Base-by-base conservation (phyloP, 2,329 filamentous ascomycete species). In the Ophiostoma ulmi region DNA sequence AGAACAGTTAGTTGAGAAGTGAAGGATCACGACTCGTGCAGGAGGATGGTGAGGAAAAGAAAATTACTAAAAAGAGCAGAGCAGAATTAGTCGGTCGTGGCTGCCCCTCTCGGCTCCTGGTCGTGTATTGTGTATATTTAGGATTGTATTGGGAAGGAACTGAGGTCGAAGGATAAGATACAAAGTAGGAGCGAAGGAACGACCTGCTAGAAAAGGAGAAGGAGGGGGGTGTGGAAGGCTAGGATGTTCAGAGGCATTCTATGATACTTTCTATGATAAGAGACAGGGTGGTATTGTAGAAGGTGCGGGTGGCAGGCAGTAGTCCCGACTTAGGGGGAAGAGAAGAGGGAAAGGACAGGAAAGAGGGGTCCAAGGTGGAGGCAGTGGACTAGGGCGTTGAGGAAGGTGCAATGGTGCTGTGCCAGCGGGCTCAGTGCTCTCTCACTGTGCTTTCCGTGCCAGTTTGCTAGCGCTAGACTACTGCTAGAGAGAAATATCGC, bases 51-150 rank as follows among this genome's bases (percentile, higher is more conserved):
- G 22, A 58, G 55, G 31, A 4, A 31, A 61, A n/a, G 35, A 61
- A 69, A n/a, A 65, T n/a, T 14, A 20, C 36, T n/a, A 44, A 44
- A 41, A 61, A 14, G 68, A 20, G 14, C 55, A 58, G 52, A 58
- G 36, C 61, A 20, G 48, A 67, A 48, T 52, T 31, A 17, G 70
- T 67, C 68, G 70, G 52, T 64, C 63, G 68, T 71, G 61, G 55
- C 39, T 72, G 69, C 69, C 69, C 71, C 71, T 72, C 71, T 69
- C 71, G 67, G 63, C 69, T 70, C 67, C 61, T 70, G 67, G 69
- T 72, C 58, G 64, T 70, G 65, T 20, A 26, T 26, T 26, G 26
- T 26, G 6, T 35, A 22, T 35, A 35, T 65, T 38, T 38, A 67
- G 44, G 61, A 61, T 52, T 71, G 20, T 48, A 36, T 67, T 67